Percentiles rank a stretch among this genome's conserved stretches.
Evolutionary conservation across 1,139 yeast genomes (phyloP).

Genomic region (Saccharomyces hybrid): DNA sequence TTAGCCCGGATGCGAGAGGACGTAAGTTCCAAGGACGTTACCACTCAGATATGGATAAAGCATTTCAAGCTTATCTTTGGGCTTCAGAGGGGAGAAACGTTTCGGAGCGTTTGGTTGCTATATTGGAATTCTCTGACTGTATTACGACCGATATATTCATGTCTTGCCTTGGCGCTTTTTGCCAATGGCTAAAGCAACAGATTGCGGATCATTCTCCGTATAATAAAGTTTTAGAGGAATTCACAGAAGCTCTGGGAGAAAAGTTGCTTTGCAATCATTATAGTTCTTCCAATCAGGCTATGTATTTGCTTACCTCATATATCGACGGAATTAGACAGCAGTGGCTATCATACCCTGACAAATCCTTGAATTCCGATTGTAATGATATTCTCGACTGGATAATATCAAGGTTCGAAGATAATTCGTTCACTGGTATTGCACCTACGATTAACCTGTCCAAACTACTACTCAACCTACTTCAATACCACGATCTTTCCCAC

Average conservation of each 20-base stretch:
- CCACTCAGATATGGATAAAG: neutral
- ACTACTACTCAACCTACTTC: slow-evolving; percentile 17
- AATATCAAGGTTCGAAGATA: slow-evolving; percentile 18
- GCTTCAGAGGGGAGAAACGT: neutral
- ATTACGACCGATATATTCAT: slow-evolving; percentile 3
- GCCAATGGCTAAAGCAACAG: slow-evolving; percentile 4
- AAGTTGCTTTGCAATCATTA: slow-evolving; percentile 17
- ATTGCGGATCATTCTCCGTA: neutral
- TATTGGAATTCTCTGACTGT: neutral
- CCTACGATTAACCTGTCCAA: slow-evolving; percentile 12
- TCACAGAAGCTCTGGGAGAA: slow-evolving; percentile 23
- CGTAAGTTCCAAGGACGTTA: neutral
- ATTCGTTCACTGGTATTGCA: slow-evolving; percentile 17
- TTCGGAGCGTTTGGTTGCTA: neutral
- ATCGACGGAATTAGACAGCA: slow-evolving; percentile 11
- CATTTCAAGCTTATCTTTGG: neutral
- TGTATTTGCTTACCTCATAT: slow-evolving; percentile 15
- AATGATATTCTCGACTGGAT: slow-evolving; percentile 29
- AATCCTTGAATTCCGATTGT: slow-evolving; percentile 19
- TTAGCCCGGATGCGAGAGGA: neutral
- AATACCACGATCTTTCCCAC: slow-evolving; percentile 14
- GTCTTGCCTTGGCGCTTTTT: slow-evolving; percentile 4
- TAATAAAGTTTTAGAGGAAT: slow-evolving; percentile 8
- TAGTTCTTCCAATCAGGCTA: slow-evolving; percentile 19
- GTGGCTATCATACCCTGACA: slow-evolving; percentile 15